These are phyloP conservation scores for Malassezia obtusa DNA, from an alignment of 1,284 basidiomycete species.

Conservation along the genomic window DNA sequence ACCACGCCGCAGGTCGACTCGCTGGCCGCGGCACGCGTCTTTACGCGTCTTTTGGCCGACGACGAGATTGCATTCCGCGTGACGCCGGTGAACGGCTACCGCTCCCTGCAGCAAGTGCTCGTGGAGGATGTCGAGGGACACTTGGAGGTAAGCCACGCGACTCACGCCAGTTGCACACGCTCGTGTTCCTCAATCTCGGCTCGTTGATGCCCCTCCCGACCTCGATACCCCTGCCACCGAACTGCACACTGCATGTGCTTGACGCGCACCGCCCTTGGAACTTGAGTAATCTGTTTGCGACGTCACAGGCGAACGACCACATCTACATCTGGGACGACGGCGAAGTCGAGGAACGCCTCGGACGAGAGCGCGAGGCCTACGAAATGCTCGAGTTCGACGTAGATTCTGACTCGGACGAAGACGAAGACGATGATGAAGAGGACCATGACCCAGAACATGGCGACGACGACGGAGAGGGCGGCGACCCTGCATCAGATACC, in stretches of 20 bases:
- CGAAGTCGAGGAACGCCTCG: constrained; percentile 27
- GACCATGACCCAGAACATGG: constrained; percentile 37
- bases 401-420: constrained; percentile 54
- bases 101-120: constrained; percentile 19
- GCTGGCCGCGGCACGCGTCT: constrained; percentile 75
- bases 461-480: constrained; percentile 36
- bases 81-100: constrained; percentile 78
- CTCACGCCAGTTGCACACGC: constrained; percentile 65
- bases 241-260: constrained; percentile 67
- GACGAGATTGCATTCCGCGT: constrained; percentile 86
- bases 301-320: constrained; percentile 47
- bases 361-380: constrained; percentile 35
- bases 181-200: constrained; percentile 88
- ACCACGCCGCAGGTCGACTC: constrained; percentile 83
- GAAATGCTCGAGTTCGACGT: constrained; percentile 38
- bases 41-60: constrained; percentile 78
- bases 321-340: constrained; percentile 46
- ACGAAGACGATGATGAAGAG: constrained; percentile 28
- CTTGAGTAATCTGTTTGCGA: constrained; percentile 74
- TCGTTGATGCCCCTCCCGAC: constrained; percentile 69
- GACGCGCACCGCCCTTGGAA: constrained; percentile 88
- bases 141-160: constrained; percentile 4
- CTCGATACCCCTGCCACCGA: constrained; percentile 47
- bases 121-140: constrained; percentile 19
- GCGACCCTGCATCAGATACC: constrained; percentile 25